phyloP scores from a whole-genome alignment of 352 stramenopile genomes.

The Phytophthora sp. region DNA sequence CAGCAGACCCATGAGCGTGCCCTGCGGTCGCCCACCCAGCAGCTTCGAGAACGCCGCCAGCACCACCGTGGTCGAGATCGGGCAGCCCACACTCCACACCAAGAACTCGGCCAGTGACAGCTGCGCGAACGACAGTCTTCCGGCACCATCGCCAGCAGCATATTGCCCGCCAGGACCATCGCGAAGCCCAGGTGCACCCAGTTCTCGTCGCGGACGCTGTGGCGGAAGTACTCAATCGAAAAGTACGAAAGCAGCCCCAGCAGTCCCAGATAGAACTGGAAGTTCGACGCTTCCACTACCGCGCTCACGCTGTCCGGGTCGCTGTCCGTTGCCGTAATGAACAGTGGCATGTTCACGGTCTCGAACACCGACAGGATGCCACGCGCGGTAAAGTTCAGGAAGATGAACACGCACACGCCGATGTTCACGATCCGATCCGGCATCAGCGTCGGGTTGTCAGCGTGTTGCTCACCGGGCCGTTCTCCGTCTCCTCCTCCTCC shows the following conservation, averaged over 20 bases:
- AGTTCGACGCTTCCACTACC: slow-evolving; percentile 71
- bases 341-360: slow-evolving; percentile 81
- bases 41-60: slow-evolving; percentile 77
- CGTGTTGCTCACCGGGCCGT: slow-evolving; percentile 36
- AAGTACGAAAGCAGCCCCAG: slow-evolving; percentile 75
- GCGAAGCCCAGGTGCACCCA: slow-evolving; percentile 71
- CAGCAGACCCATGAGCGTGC: slow-evolving; percentile 74
- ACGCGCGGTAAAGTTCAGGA: slow-evolving; percentile 75
- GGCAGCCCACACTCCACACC: slow-evolving; percentile 81
- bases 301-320: slow-evolving; percentile 50
- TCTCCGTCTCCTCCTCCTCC: slow-evolving; percentile 37
- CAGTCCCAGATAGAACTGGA: slow-evolving; percentile 79
- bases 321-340: slow-evolving; percentile 64
- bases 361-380: slow-evolving; percentile 83
- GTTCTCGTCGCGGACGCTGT: slow-evolving; percentile 59
- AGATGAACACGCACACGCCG: slow-evolving; percentile 71
- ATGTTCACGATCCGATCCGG: slow-evolving; percentile 69
- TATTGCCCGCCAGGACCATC: slow-evolving; percentile 62
- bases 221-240: slow-evolving; percentile 72
- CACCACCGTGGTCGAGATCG: slow-evolving; percentile 71
- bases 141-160: slow-evolving; percentile 51
- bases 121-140: slow-evolving; percentile 49
- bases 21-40: slow-evolving; percentile 65
- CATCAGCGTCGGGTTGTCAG: slow-evolving; percentile 47
- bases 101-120: slow-evolving; percentile 60